Conservation (phyloP, 441 rosid species). For the Aquilaria agallochum region DNA sequence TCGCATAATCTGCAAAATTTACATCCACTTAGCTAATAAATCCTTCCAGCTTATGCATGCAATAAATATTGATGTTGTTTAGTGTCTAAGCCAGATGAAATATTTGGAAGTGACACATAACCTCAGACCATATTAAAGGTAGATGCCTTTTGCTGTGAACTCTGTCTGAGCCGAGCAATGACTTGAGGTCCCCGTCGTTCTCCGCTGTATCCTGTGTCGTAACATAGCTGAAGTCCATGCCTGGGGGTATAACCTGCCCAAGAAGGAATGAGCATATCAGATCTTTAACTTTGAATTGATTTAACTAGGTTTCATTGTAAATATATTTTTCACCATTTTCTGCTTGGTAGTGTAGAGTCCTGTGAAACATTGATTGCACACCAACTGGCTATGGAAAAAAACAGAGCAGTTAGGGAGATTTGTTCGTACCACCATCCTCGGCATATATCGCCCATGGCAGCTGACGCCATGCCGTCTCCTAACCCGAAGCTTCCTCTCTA, state of each 20-base stretch:
- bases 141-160: constrained; percentile 62
- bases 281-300: constrained; percentile 1
- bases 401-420: background rate
- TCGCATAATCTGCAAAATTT: constrained; percentile 61
- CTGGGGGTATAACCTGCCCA: constrained; percentile 72
- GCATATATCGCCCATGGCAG: constrained; percentile 65
- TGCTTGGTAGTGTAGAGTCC: background rate
- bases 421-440: constrained; percentile 63
- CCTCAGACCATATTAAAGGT: constrained; percentile 95
- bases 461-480: constrained; percentile 64
- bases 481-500: constrained; percentile 70
- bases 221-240: constrained; percentile 80
- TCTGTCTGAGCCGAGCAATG: constrained; percentile 61
- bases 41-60: too few relatives aligned
- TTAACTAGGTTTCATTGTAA: background rate
- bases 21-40: constrained; percentile 4
- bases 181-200: constrained; percentile 59
- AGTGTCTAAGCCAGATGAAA: too few relatives aligned
- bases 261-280: background rate
- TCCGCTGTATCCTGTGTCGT: constrained; percentile 49
- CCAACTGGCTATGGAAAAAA: background rate
- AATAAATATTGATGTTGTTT: too few relatives aligned
- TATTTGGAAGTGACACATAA: constrained; percentile 13
- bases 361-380: too few relatives aligned
- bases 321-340: background rate